Evolutionary conservation across 106 monocot species (phyloP), one percentile per base, ranked within the genome.

Genomic region (Dendrobium catenatum): DNA sequence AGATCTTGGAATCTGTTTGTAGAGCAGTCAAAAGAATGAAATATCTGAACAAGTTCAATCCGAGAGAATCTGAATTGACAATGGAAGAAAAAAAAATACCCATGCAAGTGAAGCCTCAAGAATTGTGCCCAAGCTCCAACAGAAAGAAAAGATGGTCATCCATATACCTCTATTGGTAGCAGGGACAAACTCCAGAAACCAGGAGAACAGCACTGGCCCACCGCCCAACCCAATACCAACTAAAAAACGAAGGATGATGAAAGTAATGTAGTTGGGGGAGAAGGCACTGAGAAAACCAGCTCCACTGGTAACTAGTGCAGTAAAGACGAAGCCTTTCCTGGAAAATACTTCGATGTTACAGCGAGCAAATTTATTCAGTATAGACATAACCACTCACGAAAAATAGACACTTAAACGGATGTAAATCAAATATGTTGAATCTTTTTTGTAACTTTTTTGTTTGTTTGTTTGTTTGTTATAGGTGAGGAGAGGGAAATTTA

Each of bases 171-270:
- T 85, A 56, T 79, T 85, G 68, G 88, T 81, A 80, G 87, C 72
- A 79, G 95, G 93, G 81, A 91, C 77, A 61, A 96, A 91, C 85
- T 96, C 95, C 75, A 93, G 72, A 78, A 93, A 96, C 95, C 95
- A 96, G 77, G 95, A 85, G 27, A 87, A 64, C 51, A 96, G 91
- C 41, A 96, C 93, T 41, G 88, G 89, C 4, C 85, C 95, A 64
- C 91, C 93, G 51, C 95, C 95, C 82, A 96, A 75, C 80, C 90
- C 86, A 77, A 93, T 43, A 64, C 95, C 89, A 80, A 87, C 92
- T 9, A 89, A 6, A 79, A 87, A 92, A 5, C 92, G 87, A 54
- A 87, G 77, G 78, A 83, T 73, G 55, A 92, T 55, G 24, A 92
- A 72, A 80, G 55, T 83, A 6, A 80, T 42, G 43, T 92, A 92